Evolutionary conservation across 108 stramenopile genomes (phyloP).

Genomic region (Conticribra weissflogii): DNA sequence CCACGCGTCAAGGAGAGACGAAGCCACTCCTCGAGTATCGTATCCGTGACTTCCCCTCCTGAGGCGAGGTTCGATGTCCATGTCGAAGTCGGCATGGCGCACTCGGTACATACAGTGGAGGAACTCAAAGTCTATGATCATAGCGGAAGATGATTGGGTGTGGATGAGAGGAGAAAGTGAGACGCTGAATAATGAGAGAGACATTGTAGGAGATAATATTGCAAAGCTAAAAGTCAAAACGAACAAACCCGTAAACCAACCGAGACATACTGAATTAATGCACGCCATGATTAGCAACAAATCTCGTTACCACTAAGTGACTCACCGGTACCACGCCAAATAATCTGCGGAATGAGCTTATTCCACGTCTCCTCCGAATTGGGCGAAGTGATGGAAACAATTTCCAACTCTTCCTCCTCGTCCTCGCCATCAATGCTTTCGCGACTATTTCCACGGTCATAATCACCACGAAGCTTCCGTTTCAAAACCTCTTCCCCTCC

Average conservation of each 20-base stretch:
- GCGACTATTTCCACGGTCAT: neutral
- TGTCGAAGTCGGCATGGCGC: neutral
- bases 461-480: no score
- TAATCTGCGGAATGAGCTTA: neutral
- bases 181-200: no score
- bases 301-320: no score
- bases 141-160: no score
- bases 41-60: neutral
- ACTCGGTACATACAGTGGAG: neutral
- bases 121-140: neutral
- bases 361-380: neutral
- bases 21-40: neutral
- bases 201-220: no score
- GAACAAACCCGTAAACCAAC: no score
- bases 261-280: no score
- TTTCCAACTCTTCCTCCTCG: neutral
- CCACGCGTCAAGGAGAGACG: neutral
- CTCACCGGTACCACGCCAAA: slow-evolving; percentile 2
- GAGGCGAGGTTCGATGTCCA: neutral
- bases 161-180: no score
- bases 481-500: neutral
- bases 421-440: neutral
- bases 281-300: no score
- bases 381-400: neutral
- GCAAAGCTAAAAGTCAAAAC: no score